These are phyloP conservation scores for Dryas alaskensis DNA, from an alignment of 306 rosid species.

Conservation along the genomic window DNA sequence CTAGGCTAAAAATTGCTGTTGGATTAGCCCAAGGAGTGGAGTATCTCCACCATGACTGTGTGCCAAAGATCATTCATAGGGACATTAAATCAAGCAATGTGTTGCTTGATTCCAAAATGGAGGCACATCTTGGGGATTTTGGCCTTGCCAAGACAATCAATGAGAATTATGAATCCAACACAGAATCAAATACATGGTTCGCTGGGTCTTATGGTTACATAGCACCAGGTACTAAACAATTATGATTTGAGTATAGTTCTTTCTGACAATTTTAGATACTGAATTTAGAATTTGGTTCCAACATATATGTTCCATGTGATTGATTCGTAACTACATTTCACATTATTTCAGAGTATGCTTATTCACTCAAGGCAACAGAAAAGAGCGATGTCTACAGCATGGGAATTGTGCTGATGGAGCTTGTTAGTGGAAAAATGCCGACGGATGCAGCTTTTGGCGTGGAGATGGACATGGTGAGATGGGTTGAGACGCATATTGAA, in stretches of 20 bases:
- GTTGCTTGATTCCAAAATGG: conserved; percentile 79
- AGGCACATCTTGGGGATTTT: conserved; percentile 93
- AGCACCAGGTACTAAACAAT: conserved; percentile 69
- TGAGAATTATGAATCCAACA: conserved; percentile 61
- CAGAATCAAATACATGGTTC: conserved; percentile 72
- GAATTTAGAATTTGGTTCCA: neutral
- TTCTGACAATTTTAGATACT: neutral
- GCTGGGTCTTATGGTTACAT: conserved; percentile 93
- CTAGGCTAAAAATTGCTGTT: conserved; percentile 71
- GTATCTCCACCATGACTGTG: conserved; percentile 91
- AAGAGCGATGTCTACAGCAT: conserved; percentile 93
- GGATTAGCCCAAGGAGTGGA: conserved; percentile 87
- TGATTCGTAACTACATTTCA: conserved; percentile 11
- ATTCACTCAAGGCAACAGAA: conserved; percentile 77
- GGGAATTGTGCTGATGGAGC: conserved; percentile 92
- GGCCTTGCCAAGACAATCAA: conserved; percentile 73
- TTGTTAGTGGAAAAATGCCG: conserved; percentile 88
- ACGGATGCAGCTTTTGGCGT: conserved; percentile 60
- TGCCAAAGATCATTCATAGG: conserved; percentile 79
- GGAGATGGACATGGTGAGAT: conserved; percentile 95
- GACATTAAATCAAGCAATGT: conserved; percentile 86
- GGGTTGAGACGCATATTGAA: conserved; percentile 65
- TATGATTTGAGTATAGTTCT: neutral
- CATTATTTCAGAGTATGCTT: conserved; percentile 67
- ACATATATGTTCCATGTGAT: neutral